Percentiles rank a stretch among this genome's conserved stretches.
Evolutionary conservation across 768 basidiomycete species (phyloP).

Genomic region (Russula sp.): DNA sequence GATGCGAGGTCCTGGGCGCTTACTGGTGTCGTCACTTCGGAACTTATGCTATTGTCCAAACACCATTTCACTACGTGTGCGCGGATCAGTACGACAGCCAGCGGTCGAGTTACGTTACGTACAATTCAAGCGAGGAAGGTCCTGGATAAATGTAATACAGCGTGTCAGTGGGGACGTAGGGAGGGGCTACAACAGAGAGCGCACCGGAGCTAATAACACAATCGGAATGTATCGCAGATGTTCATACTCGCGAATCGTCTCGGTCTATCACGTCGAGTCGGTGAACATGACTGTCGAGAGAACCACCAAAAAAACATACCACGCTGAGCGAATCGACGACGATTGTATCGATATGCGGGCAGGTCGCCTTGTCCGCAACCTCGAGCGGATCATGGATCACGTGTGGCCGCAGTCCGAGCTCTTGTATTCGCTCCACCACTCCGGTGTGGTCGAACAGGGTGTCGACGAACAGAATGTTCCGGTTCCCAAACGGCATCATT

Average conservation of each 20-base stretch:
- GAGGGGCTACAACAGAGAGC: slow-evolving; percentile 17
- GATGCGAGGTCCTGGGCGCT: slow-evolving; percentile 84
- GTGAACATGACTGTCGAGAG: not conserved
- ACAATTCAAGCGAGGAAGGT: slow-evolving; percentile 71
- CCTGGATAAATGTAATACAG: slow-evolving; percentile 31
- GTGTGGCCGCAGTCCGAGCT: slow-evolving; percentile 73
- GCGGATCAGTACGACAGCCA: slow-evolving; percentile 9
- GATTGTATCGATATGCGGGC: slow-evolving; percentile 90
- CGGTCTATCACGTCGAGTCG: slow-evolving; percentile 49
- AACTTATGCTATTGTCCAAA: slow-evolving; percentile 91
- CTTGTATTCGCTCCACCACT: slow-evolving; percentile 69
- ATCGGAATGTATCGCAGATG: slow-evolving; percentile 96
- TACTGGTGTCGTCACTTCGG: slow-evolving; percentile 90
- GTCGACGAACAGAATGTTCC: slow-evolving; percentile 90
- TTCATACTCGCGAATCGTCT: slow-evolving; percentile 85
- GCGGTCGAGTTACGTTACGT: slow-evolving; percentile 29
- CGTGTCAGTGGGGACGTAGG: not conserved
- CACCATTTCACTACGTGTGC: slow-evolving; percentile 80
- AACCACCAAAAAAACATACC: slow-evolving; percentile 43
- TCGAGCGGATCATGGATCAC: slow-evolving; percentile 75
- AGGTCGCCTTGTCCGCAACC: slow-evolving; percentile 73
- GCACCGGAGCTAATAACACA: slow-evolving; percentile 73
- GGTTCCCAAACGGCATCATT: slow-evolving; percentile 81
- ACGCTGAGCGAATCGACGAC: slow-evolving; percentile 85
- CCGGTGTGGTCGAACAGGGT: slow-evolving; percentile 70